Percentiles rank a stretch among this genome's conserved stretches.
These are phyloP conservation scores for Ophiostoma pallidulum DNA, from an alignment of 2,329 filamentous ascomycete species.

Conservation along the genomic window DNA sequence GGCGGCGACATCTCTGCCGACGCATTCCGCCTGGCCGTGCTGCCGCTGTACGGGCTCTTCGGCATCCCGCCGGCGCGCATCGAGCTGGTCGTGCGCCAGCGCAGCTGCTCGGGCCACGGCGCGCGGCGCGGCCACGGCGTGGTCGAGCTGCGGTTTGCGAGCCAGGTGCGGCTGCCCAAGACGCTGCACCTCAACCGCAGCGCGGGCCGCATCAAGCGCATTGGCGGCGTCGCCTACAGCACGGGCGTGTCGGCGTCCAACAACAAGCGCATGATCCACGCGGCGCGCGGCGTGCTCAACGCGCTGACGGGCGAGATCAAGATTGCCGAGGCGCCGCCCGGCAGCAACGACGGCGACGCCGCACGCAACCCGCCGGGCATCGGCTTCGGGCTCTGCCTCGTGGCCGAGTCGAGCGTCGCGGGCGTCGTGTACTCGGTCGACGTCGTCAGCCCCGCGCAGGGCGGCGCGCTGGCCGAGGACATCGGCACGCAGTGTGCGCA, in stretches of 20 bases:
- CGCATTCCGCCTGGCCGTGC: constrained; percentile 82
- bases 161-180: constrained; percentile 87
- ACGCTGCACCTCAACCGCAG: constrained; percentile 79
- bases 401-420: constrained; percentile 78
- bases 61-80: constrained; percentile 73
- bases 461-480: constrained; percentile 81
- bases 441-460: constrained; percentile 61
- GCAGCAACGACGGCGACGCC: constrained; percentile 49
- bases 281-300: constrained; percentile 79
- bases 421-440: constrained; percentile 86
- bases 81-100: constrained; percentile 70
- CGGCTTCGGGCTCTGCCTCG: constrained; percentile 81
- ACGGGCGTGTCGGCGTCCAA: constrained; percentile 87
- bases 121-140: constrained; percentile 78
- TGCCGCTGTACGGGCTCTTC: constrained; percentile 84
- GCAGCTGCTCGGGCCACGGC: constrained; percentile 66
- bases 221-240: constrained; percentile 88
- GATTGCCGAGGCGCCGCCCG: constrained; percentile 50
- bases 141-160: constrained; percentile 88
- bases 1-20: constrained; percentile 71
- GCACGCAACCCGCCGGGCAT: constrained; percentile 63
- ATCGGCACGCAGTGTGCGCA: constrained; percentile 81
- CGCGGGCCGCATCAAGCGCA: constrained; percentile 75
- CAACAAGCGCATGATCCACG: constrained; percentile 91
- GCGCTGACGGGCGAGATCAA: constrained; percentile 80